A percentile compares a stretch with the other conserved stretches of the same genome.
These are phyloP conservation scores for Trypanosoma melophagium DNA, from an alignment of 208 protist species.

Conservation along the genomic window DNA sequence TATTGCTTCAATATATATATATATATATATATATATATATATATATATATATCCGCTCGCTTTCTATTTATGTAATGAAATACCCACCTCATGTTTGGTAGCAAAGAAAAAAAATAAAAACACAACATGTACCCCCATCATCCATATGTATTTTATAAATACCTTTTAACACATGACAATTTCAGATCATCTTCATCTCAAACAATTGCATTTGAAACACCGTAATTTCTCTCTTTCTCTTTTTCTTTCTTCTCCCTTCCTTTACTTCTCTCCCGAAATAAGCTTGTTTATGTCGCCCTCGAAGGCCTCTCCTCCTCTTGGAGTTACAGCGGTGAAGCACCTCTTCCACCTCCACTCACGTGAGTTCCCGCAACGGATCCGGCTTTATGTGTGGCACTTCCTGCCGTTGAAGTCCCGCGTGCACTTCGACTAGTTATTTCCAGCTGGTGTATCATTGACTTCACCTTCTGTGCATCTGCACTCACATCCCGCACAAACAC, in stretches of 20 bases:
- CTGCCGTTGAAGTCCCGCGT: neutral
- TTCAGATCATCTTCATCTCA: too few species aligned
- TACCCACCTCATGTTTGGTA: too few species aligned
- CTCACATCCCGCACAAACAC: slow-evolving; percentile 35
- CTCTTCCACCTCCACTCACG: slow-evolving; percentile 1
- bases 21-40: neutral
- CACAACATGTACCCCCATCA: too few species aligned
- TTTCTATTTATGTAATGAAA: too few species aligned
- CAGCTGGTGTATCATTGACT: slow-evolving; percentile 48
- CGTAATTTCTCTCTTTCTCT: neutral
- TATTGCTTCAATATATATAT: neutral
- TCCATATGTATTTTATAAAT: too few species aligned
- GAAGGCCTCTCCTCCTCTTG: too few species aligned
- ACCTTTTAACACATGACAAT: too few species aligned
- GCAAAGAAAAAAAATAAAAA: too few species aligned
- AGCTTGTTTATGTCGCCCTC: slow-evolving; percentile 14
- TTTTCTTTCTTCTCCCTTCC: neutral
- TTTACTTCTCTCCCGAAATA: neutral
- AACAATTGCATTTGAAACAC: too few species aligned
- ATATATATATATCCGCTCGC: neutral
- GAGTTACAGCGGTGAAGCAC: neutral
- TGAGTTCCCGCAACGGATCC: slow-evolving; percentile 10
- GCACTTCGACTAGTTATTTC: slow-evolving; percentile 35
- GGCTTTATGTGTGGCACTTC: neutral
- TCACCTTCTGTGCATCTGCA: slow-evolving; percentile 37